A percentile compares a stretch with the other conserved stretches of the same genome.
Conservation (phyloP, 306 rosid genomes). For the Corylus americana region DNA sequence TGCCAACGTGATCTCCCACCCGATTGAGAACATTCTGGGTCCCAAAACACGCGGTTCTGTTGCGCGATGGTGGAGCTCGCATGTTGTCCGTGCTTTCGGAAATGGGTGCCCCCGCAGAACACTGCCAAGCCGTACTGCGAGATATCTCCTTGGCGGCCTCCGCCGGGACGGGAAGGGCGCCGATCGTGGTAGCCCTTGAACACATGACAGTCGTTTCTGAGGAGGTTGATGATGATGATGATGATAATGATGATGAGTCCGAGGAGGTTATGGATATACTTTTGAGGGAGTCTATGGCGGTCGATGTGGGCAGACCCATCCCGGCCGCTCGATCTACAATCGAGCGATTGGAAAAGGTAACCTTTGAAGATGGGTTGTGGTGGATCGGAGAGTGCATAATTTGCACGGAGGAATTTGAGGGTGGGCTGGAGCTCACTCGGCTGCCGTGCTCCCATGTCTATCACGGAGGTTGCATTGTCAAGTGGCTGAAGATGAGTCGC, state of each 20-base stretch:
- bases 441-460: not conserved
- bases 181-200: too few relatives aligned
- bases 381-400: not conserved
- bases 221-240: not conserved
- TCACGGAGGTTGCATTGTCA: constrained; percentile 1
- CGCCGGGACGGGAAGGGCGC: too few relatives aligned
- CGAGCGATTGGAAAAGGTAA: not conserved
- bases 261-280: too few relatives aligned
- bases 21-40: too few relatives aligned
- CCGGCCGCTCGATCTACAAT: not conserved
- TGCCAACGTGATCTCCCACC: too few relatives aligned
- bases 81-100: too few relatives aligned
- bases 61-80: too few relatives aligned
- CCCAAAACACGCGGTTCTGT: too few relatives aligned
- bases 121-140: too few relatives aligned
- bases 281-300: not conserved
- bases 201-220: too few relatives aligned
- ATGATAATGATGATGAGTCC: not conserved
- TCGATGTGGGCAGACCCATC: not conserved
- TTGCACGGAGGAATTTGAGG: not conserved
- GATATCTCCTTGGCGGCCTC: too few relatives aligned
- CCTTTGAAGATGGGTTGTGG: not conserved
- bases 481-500: not conserved
- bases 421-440: not conserved
- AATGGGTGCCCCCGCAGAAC: too few relatives aligned